Base-by-base conservation (phyloP, 2,329 filamentous ascomycete species). In the Stagonosporopsis rhizophila region DNA sequence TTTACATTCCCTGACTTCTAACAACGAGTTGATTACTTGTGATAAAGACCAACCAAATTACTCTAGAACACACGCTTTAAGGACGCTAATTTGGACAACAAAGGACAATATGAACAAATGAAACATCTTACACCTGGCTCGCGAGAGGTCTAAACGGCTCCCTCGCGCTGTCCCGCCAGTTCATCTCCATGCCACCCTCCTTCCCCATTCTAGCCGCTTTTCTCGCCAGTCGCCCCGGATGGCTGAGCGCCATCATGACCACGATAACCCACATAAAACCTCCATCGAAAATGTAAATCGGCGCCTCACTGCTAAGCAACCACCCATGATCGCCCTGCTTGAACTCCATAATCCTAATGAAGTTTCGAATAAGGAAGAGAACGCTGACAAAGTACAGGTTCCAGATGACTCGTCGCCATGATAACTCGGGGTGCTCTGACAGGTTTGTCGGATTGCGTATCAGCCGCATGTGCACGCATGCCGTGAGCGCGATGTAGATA, bases 401-500 rank as follows among this genome's bases (percentile, higher is more conserved):
- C 20, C 42, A 37, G 4, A 45, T 1, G 11, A 9, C 8, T 2
- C 7, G 7, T 12, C 30, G 30, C 42, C 42, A 35, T 11, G 12
- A 6, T 3, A 48, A 49, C 39, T 53, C 45, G 39, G 47, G 19
- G 52, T 44, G 4, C 28, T 17, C 6, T 28, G 7, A 14, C 45
- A 59, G 4, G 44, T 39, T 6, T 4, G 58, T 65, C 2, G 60
- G 60, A 6, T 54, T 27, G 14, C 25, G 22, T 17, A 56, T 51
- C 1, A 67, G 17, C n/a, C 61, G 55, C 0, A 38, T 23, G 46
- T 67, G 61, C 7, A 67, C 49, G 4, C 58, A 42, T 4, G 39
- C 58, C 2, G 45, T 48, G 28, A 59, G 62, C 6, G 56, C 8
- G 11, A 67, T 56, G 40, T 61, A 66, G 12, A 61, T 32, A 3